A percentile compares a stretch with the other conserved stretches of the same genome.
These are phyloP conservation scores for Alternaria conjuncta DNA, from an alignment of 2,329 filamentous ascomycete species.

Conservation along the genomic window DNA sequence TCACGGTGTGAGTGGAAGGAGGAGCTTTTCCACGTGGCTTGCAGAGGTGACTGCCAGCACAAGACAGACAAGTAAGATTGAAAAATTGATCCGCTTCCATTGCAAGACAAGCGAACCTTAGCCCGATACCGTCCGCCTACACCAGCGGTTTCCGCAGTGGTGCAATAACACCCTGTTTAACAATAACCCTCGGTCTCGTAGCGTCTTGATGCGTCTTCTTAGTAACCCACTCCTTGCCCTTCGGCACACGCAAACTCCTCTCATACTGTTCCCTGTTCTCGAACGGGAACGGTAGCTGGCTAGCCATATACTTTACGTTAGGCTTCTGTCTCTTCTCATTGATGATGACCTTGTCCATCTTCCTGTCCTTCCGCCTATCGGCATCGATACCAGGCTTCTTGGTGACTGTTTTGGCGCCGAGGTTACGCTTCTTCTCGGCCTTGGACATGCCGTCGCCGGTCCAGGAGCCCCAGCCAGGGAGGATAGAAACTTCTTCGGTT, in stretches of 20 bases:
- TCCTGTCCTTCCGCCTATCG: conserved; percentile 79
- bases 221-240: conserved; percentile 96
- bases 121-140: conserved; percentile 2
- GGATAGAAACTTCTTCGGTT: conserved; percentile 79
- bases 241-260: conserved; percentile 80
- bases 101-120: neutral
- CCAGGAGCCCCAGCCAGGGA: conserved; percentile 96
- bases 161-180: conserved; percentile 93
- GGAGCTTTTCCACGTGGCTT: neutral
- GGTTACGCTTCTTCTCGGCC: conserved; percentile 63
- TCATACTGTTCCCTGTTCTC: conserved; percentile 91
- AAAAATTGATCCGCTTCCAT: neutral
- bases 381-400: conserved; percentile 76
- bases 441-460: conserved; percentile 81
- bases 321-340: conserved; percentile 91
- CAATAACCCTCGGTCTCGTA: conserved; percentile 85
- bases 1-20: neutral
- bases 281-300: conserved; percentile 84
- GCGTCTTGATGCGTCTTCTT: conserved; percentile 90
- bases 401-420: conserved; percentile 62
- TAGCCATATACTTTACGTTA: conserved; percentile 87
- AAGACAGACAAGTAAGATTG: neutral
- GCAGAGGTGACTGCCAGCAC: neutral
- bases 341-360: conserved; percentile 84
- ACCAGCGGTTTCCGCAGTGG: conserved; percentile 81